Evolutionary conservation across 768 basidiomycete species (phyloP), one percentile per base, ranked within the genome.

Genomic region (Amanita thiersii): DNA sequence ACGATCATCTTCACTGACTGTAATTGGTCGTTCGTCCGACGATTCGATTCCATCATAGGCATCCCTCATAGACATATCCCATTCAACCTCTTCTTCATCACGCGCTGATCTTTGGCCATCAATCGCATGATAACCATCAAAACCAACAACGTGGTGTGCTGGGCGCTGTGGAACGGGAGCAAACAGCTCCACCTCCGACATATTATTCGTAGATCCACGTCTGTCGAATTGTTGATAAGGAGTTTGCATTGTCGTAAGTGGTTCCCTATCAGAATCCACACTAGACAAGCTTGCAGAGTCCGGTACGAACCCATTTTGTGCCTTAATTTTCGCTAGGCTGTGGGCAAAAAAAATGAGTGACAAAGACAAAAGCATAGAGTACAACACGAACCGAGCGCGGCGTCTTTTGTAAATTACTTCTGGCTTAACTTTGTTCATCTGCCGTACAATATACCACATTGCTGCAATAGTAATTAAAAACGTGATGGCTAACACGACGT

Each of bases 391-490:
- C 79, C 84, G 68, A 10, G 80, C 81, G 56, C 86, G 86, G 33
- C 83, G 74, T 28, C 80, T 65, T 8, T 69, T 75, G 44, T 84
- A 75, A 39, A 88, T 77, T n/a, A 87, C 70, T 2, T 62, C 56
- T 3, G 77, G 74, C 52, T 86, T 87, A 25, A 69, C 76, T 40
- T 66, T 62, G 57, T 79, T 75, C 75, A 94, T 86, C 57, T 78
- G 55, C 39, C 59, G 69, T 49, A 73, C 73, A 50, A 94, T 86
- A 56, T 85, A 93, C 86, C 86, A 92, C 69, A 85, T 81, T 0
- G 91, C 84, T 18, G 63, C 56, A 39, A 86, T 34, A 0, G 91
- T 92, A 48, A 93, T 74, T 14, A 88, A 30, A 26, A 79, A 56
- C 0, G 88, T 88, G 28, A 84, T 40, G 4, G 55, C 81, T 20